Base-by-base conservation (phyloP, 176 grass and related monocot species). In the Coix lacrymajobi region DNA sequence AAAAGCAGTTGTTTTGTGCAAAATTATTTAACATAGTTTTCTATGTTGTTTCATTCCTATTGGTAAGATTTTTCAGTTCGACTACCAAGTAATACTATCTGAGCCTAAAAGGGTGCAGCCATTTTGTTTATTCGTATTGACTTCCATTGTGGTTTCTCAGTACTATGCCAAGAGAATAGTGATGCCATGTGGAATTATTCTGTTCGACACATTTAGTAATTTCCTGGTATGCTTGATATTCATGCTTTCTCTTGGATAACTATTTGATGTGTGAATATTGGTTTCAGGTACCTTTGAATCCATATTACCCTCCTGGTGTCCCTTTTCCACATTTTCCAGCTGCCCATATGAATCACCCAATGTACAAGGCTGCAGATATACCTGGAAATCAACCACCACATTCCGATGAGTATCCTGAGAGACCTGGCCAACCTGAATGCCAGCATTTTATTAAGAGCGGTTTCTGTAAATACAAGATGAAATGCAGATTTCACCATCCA, bases 401-500 rank as follows among this genome's bases (percentile, higher is more conserved):
- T 51, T 73, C 85, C 34, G 87, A 93, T 6, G 92, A 94, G 68
- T 97, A 97, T 73, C 94, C 91, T 4, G 94, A 97, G 70, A 97
- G 94, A 80, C 94, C 91, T 83, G 91, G 89, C 44, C 89, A 90
- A 73, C 90, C 90, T 60, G 95, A 97, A 70, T 97, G 95, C 22
- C 95, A 92, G 63, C 85, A 91, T 90, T 97, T 89, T 76, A 71
- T 91, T 67, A 97, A 90, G 75, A 92, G 85, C 81, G 95, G 95
- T 37, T 88, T 86, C 84, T 97, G 95, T 81, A 94, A 89, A 77
- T 97, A 90, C 58, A 92, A 74, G 88, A 81, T 70, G 12, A 87
- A 85, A 65, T 97, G 95, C 71, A 94, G 88, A 67, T 97, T 77
- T 83, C 92, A 97, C 71, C 95, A 97, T 85, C 95, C 95, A 65